A percentile compares a stretch with the other conserved stretches of the same genome.
phyloP scores from a whole-genome alignment of 768 basidiomycete genomes.

The Serendipita sp. region DNA sequence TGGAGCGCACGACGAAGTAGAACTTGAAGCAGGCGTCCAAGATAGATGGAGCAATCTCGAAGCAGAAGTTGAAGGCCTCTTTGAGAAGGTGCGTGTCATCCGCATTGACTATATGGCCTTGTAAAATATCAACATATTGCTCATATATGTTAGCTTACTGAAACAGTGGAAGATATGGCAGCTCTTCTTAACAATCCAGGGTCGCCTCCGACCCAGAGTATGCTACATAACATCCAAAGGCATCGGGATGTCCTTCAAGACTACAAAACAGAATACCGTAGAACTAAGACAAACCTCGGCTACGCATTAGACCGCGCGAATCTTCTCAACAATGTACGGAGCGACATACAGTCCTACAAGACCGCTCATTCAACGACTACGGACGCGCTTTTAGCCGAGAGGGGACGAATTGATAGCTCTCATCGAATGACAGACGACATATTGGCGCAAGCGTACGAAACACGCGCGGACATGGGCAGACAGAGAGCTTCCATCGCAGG shows the following conservation, averaged over 20 bases:
- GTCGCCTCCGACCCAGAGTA: slow-evolving; percentile 56
- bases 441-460: slow-evolving; percentile 94
- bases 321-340: slow-evolving; percentile 75
- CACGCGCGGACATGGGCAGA: slow-evolving; percentile 75
- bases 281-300: slow-evolving; percentile 79
- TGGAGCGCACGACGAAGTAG: slow-evolving; percentile 30
- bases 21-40: slow-evolving; percentile 55
- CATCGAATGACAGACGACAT: slow-evolving; percentile 91
- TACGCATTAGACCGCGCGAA: slow-evolving; percentile 74
- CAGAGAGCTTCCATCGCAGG: slow-evolving; percentile 60
- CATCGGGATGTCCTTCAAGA: slow-evolving; percentile 85
- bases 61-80: slow-evolving; percentile 66
- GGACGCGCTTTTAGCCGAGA: slow-evolving; percentile 75
- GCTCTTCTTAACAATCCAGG: slow-evolving; percentile 50
- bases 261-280: slow-evolving; percentile 62
- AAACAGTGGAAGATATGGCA: slow-evolving; percentile 69
- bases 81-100: slow-evolving; percentile 50
- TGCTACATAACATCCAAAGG: slow-evolving; percentile 76
- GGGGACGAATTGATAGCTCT: slow-evolving; percentile 77
- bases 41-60: slow-evolving; percentile 67
- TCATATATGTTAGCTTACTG: slow-evolving; percentile 42
- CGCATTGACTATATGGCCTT: background rate
- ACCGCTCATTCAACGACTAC: slow-evolving; percentile 46
- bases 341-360: slow-evolving; percentile 97
- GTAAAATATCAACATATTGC: slow-evolving; percentile 8